These are phyloP conservation scores for Fusarium phyllophilum DNA, from an alignment of 2,329 filamentous ascomycete genomes.

Conservation along the genomic window DNA sequence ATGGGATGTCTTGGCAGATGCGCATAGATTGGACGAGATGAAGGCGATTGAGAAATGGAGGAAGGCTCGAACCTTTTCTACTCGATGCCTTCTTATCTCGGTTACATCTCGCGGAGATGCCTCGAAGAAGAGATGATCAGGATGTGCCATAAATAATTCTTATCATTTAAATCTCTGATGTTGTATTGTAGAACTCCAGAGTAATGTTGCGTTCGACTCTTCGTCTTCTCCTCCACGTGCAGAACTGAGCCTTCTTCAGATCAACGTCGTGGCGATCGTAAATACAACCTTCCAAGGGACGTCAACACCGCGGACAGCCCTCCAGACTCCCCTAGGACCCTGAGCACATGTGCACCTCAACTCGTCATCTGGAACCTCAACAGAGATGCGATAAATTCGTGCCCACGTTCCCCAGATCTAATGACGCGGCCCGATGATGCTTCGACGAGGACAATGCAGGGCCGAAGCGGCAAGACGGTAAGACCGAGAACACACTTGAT, in stretches of 20 bases:
- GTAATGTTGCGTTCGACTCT: neutral
- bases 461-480: neutral
- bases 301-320: neutral
- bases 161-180: neutral
- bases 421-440: constrained; percentile 5
- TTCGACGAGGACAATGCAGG: neutral
- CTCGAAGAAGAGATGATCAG: neutral
- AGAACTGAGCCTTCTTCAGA: neutral
- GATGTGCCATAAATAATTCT: neutral
- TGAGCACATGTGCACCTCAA: neutral
- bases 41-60: neutral
- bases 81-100: neutral
- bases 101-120: constrained; percentile 10
- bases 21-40: neutral
- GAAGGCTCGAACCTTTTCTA: constrained; percentile 26
- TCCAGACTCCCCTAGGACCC: neutral
- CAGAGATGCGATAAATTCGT: constrained; percentile 27
- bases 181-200: neutral
- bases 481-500: neutral
- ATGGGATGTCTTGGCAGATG: neutral
- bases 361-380: constrained; percentile 13
- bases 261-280: neutral
- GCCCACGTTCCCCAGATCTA: neutral
- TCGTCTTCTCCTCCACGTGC: neutral
- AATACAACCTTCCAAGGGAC: neutral